Evolutionary conservation across 2,329 filamentous ascomycete genomes (phyloP).

Genomic region (Aureobasidium zeae): DNA sequence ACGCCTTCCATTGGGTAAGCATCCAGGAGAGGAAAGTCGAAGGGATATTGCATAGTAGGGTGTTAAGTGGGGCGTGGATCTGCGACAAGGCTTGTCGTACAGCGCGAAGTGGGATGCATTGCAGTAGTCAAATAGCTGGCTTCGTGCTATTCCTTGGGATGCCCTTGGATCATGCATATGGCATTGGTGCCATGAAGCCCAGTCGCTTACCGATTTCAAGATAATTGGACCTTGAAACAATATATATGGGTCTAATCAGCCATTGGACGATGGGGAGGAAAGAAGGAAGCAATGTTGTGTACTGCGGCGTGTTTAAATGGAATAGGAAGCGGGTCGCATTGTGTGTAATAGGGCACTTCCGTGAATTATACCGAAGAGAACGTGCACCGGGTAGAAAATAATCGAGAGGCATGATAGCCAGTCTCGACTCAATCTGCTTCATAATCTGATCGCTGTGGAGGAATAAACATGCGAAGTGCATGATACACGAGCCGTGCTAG

Average conservation of each 20-base stretch:
- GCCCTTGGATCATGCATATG: conserved; percentile 4
- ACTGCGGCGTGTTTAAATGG: too few relatives aligned
- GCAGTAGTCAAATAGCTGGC: conserved; percentile 4
- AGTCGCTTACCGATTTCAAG: neutral
- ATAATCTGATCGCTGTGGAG: too few relatives aligned
- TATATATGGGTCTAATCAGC: too few relatives aligned
- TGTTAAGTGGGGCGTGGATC: conserved; percentile 12
- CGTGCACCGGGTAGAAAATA: too few relatives aligned
- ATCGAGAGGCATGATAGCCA: too few relatives aligned
- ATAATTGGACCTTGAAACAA: neutral
- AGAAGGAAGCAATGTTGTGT: neutral
- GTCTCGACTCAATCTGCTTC: too few relatives aligned
- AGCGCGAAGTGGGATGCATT: conserved; percentile 15
- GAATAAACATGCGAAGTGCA: neutral
- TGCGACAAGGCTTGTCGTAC: conserved; percentile 2
- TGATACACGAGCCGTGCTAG: neutral
- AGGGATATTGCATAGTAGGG: too few relatives aligned
- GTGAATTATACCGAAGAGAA: too few relatives aligned
- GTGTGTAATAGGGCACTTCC: too few relatives aligned
- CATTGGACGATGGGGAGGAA: neutral
- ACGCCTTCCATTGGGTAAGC: too few relatives aligned
- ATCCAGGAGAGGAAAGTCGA: conserved; percentile 6
- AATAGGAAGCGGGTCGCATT: too few relatives aligned
- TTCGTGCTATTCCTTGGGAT: conserved; percentile 9
- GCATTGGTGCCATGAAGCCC: conserved; percentile 1